Evolutionary conservation across 2,329 filamentous ascomycete genomes (phyloP).

Genomic region (Pseudogymnoascus verrucosus): DNA sequence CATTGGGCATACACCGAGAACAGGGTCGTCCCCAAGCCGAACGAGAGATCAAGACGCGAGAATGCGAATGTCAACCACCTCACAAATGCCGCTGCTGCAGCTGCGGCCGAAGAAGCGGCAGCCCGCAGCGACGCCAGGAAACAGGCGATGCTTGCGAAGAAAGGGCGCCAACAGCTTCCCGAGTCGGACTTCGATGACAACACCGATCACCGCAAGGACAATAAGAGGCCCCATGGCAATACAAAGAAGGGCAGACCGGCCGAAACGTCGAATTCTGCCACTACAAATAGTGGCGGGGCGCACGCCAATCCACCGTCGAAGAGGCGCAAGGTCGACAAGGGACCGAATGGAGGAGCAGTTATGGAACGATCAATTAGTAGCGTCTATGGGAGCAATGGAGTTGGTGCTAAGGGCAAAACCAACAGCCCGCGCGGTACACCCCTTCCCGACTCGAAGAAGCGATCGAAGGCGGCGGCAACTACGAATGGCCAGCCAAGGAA

Average conservation of each 20-base stretch:
- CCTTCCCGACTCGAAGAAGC: slow-evolving; percentile 61
- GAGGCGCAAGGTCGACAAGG: slow-evolving; percentile 73
- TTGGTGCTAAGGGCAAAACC: slow-evolving; percentile 47
- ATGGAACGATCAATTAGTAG: slow-evolving; percentile 64
- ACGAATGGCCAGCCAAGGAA: slow-evolving; percentile 66
- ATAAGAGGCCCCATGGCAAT: slow-evolving; percentile 55
- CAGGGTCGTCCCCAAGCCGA: slow-evolving; percentile 55
- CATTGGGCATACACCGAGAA: slow-evolving; percentile 96
- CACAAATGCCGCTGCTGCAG: slow-evolving; percentile 61
- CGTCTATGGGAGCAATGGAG: slow-evolving; percentile 40
- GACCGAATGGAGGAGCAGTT: slow-evolving; percentile 38
- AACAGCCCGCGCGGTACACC: slow-evolving; percentile 64
- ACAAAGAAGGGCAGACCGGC: slow-evolving; percentile 57
- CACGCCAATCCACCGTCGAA: slow-evolving; percentile 55
- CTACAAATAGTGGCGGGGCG: slow-evolving; percentile 45
- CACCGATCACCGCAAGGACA: slow-evolving; percentile 37
- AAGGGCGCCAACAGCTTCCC: slow-evolving; percentile 43
- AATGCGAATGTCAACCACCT: slow-evolving; percentile 65
- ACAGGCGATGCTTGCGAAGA: slow-evolving; percentile 71
- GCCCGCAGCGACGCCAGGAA: slow-evolving; percentile 78
- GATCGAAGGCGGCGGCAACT: slow-evolving; percentile 55
- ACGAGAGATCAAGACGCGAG: slow-evolving; percentile 70
- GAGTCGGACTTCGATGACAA: slow-evolving; percentile 77
- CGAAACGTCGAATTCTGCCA: slow-evolving; percentile 47
- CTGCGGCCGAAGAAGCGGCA: slow-evolving; percentile 75